Percentiles rank a stretch among this genome's conserved stretches.
Conservation (phyloP, 139 green algal genomes). For the Medakamo hakoo region DNA sequence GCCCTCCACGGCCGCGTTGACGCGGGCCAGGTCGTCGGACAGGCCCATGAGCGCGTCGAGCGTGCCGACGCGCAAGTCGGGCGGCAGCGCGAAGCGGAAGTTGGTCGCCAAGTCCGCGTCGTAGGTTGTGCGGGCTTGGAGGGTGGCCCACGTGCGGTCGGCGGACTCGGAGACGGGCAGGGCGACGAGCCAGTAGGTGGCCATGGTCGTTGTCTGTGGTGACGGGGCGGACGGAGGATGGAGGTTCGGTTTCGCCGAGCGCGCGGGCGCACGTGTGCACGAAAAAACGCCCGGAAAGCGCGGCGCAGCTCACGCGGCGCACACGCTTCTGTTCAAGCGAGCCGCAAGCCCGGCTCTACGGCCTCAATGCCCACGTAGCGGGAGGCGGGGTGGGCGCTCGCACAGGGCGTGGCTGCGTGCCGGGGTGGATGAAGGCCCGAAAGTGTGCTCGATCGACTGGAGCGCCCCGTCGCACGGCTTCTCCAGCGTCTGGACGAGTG, state of each 20-base stretch:
- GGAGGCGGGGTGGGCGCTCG: no score
- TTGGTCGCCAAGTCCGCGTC: conserved; percentile 15
- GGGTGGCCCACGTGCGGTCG: background rate
- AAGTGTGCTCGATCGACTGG: no score
- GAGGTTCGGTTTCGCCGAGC: background rate
- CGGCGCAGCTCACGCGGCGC: no score
- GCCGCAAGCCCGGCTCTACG: no score
- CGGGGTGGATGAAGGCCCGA: no score
- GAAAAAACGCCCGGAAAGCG: no score
- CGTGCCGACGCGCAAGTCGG: conserved; percentile 72
- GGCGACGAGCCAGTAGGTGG: background rate
- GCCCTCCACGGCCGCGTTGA: conserved; percentile 50
- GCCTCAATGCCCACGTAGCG: no score
- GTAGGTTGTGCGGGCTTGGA: background rate
- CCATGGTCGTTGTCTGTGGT: background rate
- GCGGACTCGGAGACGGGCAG: background rate
- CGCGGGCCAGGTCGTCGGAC: conserved; percentile 83
- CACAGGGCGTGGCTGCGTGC: no score
- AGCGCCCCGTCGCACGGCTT: no score
- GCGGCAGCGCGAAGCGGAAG: conserved; percentile 62
- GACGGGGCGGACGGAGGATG: background rate
- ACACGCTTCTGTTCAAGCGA: no score
- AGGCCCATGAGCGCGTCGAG: conserved; percentile 85
- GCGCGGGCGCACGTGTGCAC: no score
- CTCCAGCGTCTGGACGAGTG: no score